Base-by-base conservation (phyloP, 495 filamentous ascomycete species). In the Hamigera avellanea region DNA sequence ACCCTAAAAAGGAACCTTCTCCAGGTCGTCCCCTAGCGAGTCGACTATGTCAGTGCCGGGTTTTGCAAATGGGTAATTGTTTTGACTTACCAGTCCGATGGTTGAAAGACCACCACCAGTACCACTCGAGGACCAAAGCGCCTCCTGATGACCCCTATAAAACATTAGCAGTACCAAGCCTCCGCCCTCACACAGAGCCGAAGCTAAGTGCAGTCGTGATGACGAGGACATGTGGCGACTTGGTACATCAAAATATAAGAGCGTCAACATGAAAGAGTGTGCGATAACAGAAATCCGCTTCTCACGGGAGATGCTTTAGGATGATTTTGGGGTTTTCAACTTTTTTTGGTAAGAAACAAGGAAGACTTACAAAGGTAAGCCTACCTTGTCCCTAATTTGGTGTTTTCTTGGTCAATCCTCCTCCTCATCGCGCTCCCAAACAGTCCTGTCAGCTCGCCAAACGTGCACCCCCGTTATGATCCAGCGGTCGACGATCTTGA, bases 401-500 rank as follows among this genome's bases (percentile, higher is more conserved):
- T n/a, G n/a, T n/a, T n/a, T n/a, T n/a, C n/a, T n/a, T n/a, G n/a
- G n/a, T n/a, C n/a, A n/a, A n/a, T n/a, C n/a, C n/a, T n/a, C n/a
- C n/a, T n/a, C n/a, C n/a, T n/a, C n/a, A n/a, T n/a, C n/a, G n/a
- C n/a, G n/a, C n/a, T n/a, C n/a, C n/a, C n/a, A n/a, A n/a, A n/a
- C n/a, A n/a, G n/a, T n/a, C n/a, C n/a, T n/a, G n/a, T n/a, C n/a
- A n/a, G n/a, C n/a, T n/a, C n/a, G n/a, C n/a, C n/a, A n/a, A n/a
- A 42, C 37, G 37, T 52, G 37, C 26, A 42, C 26, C 29, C 30
- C 37, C 26, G 43, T 35, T 13, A 33, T 40, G 35, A 54, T 54
- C 48, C 48, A 52, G 34, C 37, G 49, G 27, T 46, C 26, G 14
- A 45, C 43, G n/a, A 41, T 17, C 8, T 28, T 16, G 19, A 43